phyloP scores from a whole-genome alignment of 2,329 filamentous ascomycete genomes.

The Fusarium anthophilum region DNA sequence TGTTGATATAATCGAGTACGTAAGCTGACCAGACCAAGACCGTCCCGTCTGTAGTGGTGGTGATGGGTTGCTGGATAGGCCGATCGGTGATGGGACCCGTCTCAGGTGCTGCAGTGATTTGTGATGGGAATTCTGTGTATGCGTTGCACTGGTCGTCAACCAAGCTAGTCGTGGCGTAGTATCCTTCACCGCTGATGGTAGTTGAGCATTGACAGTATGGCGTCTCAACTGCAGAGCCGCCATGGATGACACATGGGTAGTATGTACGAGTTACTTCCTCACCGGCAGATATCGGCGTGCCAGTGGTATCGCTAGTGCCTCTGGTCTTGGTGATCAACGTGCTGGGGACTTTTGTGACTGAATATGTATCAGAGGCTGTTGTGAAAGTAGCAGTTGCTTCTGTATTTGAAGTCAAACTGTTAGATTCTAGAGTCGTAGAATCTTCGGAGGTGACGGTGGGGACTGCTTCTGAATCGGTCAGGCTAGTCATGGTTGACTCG shows the following conservation, averaged over 20 bases:
- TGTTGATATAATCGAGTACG: neutral
- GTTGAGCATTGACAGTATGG: constrained; percentile 1
- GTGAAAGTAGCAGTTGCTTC: neutral
- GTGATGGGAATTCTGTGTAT: neutral
- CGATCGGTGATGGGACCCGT: neutral
- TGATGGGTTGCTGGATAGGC: neutral
- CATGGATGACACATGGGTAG: neutral
- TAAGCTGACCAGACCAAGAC: constrained; percentile 5
- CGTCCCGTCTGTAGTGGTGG: neutral
- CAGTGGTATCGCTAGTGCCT: neutral
- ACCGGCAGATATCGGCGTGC: fast-evolving
- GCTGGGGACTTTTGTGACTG: neutral
- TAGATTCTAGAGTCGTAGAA: neutral
- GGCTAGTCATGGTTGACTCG: neutral
- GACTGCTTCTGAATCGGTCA: neutral
- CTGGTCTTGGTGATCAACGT: neutral
- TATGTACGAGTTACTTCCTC: neutral
- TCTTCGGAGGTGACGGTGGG: neutral
- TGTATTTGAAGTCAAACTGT: neutral
- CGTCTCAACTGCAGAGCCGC: neutral
- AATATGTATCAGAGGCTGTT: neutral
- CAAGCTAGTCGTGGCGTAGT: neutral
- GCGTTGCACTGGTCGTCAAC: neutral
- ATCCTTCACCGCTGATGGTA: neutral
- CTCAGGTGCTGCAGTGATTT: neutral